Conservation (phyloP, 257 asterid species). For the Nicotiana tomentosiformis region DNA sequence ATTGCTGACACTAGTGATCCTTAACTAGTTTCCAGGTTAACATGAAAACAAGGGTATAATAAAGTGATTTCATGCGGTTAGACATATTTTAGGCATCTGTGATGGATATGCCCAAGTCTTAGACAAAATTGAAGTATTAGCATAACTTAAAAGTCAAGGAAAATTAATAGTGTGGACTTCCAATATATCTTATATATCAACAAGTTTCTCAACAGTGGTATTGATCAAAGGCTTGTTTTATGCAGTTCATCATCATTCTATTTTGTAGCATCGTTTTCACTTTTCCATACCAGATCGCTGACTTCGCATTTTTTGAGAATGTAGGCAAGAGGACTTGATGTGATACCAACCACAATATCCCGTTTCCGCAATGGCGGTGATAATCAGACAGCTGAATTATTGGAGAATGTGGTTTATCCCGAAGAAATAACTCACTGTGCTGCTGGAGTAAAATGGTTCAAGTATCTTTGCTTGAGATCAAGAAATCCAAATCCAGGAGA, state of each 20-base stretch:
- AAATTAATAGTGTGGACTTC: neutral
- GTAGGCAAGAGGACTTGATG: conserved; percentile 97
- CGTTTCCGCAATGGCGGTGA: conserved; percentile 93
- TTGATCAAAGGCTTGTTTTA: neutral
- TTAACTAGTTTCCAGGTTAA: neutral
- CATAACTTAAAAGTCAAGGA: neutral
- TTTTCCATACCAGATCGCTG: neutral
- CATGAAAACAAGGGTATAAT: neutral
- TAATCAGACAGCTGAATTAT: conserved; percentile 63
- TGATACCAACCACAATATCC: conserved; percentile 84
- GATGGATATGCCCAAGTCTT: neutral
- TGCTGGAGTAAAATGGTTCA: conserved; percentile 92
- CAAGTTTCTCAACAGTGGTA: neutral
- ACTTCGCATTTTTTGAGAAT: neutral
- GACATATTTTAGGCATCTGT: neutral
- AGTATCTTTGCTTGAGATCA: conserved; percentile 51
- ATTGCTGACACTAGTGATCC: neutral
- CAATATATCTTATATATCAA: neutral
- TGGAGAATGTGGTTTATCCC: conserved; percentile 82
- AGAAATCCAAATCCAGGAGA: conserved; percentile 20
- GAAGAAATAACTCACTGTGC: conserved; percentile 95
- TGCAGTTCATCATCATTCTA: neutral
- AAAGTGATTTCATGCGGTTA: neutral
- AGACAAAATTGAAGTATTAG: neutral
- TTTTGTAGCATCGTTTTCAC: neutral